phyloP scores from a whole-genome alignment of 768 basidiomycete species.

The Lactarius vividus region DNA sequence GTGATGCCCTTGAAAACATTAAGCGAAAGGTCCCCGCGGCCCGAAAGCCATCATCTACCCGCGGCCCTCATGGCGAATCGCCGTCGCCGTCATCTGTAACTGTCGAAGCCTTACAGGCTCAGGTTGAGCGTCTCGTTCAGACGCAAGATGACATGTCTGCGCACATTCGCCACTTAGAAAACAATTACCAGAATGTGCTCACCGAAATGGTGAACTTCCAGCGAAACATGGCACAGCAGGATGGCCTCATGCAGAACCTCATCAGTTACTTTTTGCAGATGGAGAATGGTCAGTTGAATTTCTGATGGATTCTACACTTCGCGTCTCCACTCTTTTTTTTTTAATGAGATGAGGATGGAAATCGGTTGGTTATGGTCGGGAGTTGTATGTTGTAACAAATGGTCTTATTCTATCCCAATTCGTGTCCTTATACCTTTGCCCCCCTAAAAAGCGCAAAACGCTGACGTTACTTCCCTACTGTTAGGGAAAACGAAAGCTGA shows the following conservation, averaged over 20 bases:
- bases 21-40: conserved; percentile 54
- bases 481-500: conserved; percentile 37
- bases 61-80: conserved; percentile 29
- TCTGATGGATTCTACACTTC: conserved; percentile 25
- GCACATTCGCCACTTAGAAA: conserved; percentile 57
- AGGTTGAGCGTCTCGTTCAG: conserved; percentile 47
- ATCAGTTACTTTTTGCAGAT: conserved; percentile 78
- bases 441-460: conserved; percentile 26
- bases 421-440: conserved; percentile 36
- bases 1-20: conserved; percentile 60
- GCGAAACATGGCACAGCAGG: conserved; percentile 77
- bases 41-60: conserved; percentile 33
- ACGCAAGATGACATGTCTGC: conserved; percentile 50
- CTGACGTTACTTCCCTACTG: conserved; percentile 25
- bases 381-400: conserved; percentile 21
- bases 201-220: conserved; percentile 73
- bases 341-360: conserved; percentile 9
- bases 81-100: conserved; percentile 32
- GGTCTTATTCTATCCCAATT: conserved; percentile 32
- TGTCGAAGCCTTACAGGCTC: conserved; percentile 44
- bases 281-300: conserved; percentile 51
- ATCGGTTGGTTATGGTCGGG: conserved; percentile 3
- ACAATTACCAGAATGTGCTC: conserved; percentile 65
- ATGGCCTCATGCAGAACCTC: conserved; percentile 75
- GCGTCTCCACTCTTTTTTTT: neutral